phyloP scores from a whole-genome alignment of 2,329 filamentous ascomycete genomes.

The Coniochaeta sp. region DNA sequence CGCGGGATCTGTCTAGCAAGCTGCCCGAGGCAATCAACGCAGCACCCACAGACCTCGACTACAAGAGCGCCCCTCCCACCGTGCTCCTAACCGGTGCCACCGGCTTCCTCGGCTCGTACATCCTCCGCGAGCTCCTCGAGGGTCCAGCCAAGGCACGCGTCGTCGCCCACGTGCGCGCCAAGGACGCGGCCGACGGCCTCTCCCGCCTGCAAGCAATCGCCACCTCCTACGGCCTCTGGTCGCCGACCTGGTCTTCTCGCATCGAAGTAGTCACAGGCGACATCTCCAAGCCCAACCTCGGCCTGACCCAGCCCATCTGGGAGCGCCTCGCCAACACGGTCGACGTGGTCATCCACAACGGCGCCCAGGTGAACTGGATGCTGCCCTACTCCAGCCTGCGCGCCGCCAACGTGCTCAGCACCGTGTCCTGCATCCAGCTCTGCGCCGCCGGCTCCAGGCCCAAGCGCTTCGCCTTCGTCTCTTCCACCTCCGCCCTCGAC shows the following conservation, averaged over 20 bases:
- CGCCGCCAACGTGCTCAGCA: slow-evolving; percentile 17
- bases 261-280: slow-evolving; percentile 17
- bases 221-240: not conserved
- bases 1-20: not conserved
- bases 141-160: slow-evolving; percentile 17
- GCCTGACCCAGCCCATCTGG: slow-evolving; percentile 9
- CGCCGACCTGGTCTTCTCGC: not conserved
- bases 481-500: not conserved
- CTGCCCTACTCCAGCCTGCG: slow-evolving; percentile 14
- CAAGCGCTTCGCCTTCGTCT: not conserved
- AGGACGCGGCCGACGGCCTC: not conserved
- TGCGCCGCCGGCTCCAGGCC: not conserved
- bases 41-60: not conserved
- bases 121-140: slow-evolving; percentile 29
- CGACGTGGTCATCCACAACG: slow-evolving; percentile 4
- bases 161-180: not conserved
- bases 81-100: slow-evolving; percentile 31
- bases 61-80: not conserved
- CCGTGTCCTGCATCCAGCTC: not conserved
- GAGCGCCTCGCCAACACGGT: not conserved
- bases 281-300: slow-evolving; percentile 13
- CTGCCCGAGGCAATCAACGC: not conserved
- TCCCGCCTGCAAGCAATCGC: not conserved
- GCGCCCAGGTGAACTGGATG: not conserved
- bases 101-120: slow-evolving; percentile 30